Evolutionary conservation across 2,329 filamentous ascomycete species (phyloP).

Genomic region (Malbranchea zuffiana): DNA sequence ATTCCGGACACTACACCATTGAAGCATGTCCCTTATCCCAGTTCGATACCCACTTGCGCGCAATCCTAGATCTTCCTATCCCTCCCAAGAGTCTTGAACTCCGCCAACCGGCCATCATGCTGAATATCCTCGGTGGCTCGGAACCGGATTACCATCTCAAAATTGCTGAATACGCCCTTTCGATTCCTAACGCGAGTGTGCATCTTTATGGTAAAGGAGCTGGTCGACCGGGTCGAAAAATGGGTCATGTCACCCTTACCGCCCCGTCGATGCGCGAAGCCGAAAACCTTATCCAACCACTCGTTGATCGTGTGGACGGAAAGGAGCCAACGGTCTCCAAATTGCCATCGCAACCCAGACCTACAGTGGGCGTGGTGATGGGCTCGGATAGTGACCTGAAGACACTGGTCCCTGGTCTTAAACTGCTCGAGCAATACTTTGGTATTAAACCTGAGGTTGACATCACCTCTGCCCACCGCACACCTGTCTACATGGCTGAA

Average conservation of each 20-base stretch:
- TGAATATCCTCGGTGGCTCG: slow-evolving; percentile 48
- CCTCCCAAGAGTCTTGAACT: slow-evolving; percentile 39
- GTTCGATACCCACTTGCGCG: slow-evolving; percentile 78
- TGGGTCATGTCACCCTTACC: slow-evolving; percentile 83
- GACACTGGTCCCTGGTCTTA: slow-evolving; percentile 35
- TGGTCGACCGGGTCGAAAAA: slow-evolving; percentile 80
- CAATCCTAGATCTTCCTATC: slow-evolving; percentile 64
- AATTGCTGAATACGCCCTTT: slow-evolving; percentile 46
- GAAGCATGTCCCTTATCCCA: slow-evolving; percentile 84
- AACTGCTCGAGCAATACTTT: slow-evolving; percentile 34
- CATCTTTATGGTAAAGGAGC: slow-evolving; percentile 86
- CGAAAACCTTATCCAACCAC: slow-evolving; percentile 55
- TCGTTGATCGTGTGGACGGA: slow-evolving; percentile 63
- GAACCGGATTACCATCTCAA: slow-evolving; percentile 51
- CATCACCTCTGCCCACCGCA: slow-evolving; percentile 51
- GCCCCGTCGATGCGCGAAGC: slow-evolving; percentile 56
- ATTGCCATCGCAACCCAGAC: slow-evolving; percentile 17
- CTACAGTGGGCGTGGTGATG: slow-evolving; percentile 38
- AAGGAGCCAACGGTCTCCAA: slow-evolving; percentile 32
- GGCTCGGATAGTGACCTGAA: slow-evolving; percentile 40
- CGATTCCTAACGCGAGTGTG: slow-evolving; percentile 50
- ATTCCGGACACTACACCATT: slow-evolving; percentile 91
- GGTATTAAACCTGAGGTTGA: slow-evolving; percentile 36
- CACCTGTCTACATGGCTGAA: slow-evolving; percentile 57
- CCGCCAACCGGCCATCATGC: slow-evolving; percentile 42